Evolutionary conservation across 2,329 filamentous ascomycete genomes (phyloP).

Genomic region (Ceratocystis alfenasii): DNA sequence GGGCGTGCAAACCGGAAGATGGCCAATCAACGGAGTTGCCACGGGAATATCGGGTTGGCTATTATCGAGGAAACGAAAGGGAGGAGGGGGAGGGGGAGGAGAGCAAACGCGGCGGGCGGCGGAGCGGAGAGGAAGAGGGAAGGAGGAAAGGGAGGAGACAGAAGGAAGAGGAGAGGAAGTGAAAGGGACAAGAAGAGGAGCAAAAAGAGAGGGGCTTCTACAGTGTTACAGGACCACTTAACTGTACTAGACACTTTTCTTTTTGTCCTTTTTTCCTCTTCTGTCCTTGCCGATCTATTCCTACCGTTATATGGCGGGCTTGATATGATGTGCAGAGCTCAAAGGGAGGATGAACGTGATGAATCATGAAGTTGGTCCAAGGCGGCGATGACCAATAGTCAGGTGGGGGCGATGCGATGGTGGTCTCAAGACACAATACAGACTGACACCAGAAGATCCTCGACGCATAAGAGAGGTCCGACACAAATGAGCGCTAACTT

Average conservation of each 20-base stretch:
- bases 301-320: neutral
- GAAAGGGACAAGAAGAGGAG: neutral
- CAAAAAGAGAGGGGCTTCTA: neutral
- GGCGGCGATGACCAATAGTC: neutral
- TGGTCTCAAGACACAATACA: no score
- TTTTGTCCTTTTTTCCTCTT: neutral
- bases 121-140: neutral
- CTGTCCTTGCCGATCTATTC: neutral
- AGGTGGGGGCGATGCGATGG: no score
- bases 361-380: neutral
- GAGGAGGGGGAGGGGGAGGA: neutral
- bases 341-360: slow-evolving; percentile 3
- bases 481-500: neutral
- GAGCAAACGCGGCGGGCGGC: neutral
- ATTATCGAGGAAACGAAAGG: neutral
- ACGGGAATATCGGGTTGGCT: neutral
- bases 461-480: neutral
- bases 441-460: no score
- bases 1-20: neutral
- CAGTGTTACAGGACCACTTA: neutral
- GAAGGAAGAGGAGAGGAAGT: neutral
- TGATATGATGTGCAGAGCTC: neutral
- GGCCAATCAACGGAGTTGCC: neutral
- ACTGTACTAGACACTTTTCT: neutral
- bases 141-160: neutral